These are phyloP conservation scores for Silene latifolia DNA, from an alignment of 148 eudicot genomes.

Conservation along the genomic window DNA sequence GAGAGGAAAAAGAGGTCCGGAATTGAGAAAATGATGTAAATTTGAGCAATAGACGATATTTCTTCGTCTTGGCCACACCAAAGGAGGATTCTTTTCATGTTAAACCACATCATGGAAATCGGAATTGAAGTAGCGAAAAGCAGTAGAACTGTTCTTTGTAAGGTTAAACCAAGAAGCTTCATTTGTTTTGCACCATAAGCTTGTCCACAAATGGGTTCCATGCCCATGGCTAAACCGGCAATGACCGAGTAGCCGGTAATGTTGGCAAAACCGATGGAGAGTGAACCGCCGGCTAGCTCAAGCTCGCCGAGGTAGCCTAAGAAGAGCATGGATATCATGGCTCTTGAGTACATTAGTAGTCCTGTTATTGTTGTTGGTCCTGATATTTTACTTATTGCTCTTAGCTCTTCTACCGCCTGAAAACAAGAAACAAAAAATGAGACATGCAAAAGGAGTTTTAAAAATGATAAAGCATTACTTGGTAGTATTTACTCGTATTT, in stretches of 20 bases:
- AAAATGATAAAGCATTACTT: no score
- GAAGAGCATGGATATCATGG: constrained; percentile 97
- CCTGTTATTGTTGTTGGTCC: constrained; percentile 85
- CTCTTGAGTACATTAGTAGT: constrained; percentile 65
- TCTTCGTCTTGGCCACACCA: constrained; percentile 74
- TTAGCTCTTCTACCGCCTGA: constrained; percentile 72
- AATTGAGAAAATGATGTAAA: constrained; percentile 59
- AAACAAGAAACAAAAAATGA: constrained; percentile 13
- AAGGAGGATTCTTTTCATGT: constrained; percentile 63
- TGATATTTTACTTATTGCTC: constrained; percentile 80
- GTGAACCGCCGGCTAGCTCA: constrained; percentile 84
- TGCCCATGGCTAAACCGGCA: constrained; percentile 95
- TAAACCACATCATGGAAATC: constrained; percentile 76
- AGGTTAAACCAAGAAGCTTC: constrained; percentile 73
- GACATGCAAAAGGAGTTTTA: not conserved
- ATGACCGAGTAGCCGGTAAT: constrained; percentile 92
- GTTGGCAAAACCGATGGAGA: constrained; percentile 87
- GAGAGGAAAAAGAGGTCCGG: constrained; percentile 83
- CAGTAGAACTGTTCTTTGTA: constrained; percentile 78
- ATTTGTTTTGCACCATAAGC: constrained; percentile 81
- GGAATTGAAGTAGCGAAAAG: constrained; percentile 66
- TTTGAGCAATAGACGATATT: constrained; percentile 60
- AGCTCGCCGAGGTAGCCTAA: constrained; percentile 89
- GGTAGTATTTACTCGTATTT: no score
- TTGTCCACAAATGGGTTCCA: constrained; percentile 98